Base-by-base conservation (phyloP, 495 filamentous ascomycete species). In the Parathielavia hyrcaniae region DNA sequence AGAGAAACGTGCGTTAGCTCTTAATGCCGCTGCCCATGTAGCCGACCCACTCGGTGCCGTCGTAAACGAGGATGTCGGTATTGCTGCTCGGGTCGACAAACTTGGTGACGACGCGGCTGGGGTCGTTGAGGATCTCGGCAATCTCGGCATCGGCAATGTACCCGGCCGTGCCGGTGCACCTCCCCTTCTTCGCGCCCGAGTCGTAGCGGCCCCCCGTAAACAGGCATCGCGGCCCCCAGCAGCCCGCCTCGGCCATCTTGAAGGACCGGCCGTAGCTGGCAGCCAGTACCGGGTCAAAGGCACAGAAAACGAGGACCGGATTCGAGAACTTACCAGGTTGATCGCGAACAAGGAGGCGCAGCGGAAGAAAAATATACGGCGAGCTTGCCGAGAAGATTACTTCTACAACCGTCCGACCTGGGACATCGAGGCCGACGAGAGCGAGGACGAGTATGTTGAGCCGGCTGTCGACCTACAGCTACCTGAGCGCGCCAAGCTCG, bases 61-160 rank as follows among this genome's bases (percentile, higher is more conserved):
- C 62, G 51, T 75, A 80, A 4, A 78, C 67, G 1, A 79, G 11
- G 16, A 79, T 73, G 54, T 77, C 62, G 10, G 69, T 73, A 53
- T 69, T 22, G 41, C 35, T 44, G 22, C 20, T 22, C 5, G 43
- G 1, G 20, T 59, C 53, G 12, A 60, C 12, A 16, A 30, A 47
- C n/a, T n/a, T n/a, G n/a, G n/a, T n/a, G n/a, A n/a, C n/a, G n/a
- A n/a, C n/a, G 13, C 70, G 72, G 43, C 66, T 34, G 14, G 19
- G 17, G 43, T 67, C 61, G 43, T 61, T 45, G 20, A 38, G 19
- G 5, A 71, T 64, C 4, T 58, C 39, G 26, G 64, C 35, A 53
- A 77, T 72, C 60, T 77, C 74, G 17, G 65, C 64, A 36, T 71
- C 55, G 23, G 68, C 52, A 26, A 77, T 65, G 47, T 75, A 74